Evolutionary conservation across 2,329 filamentous ascomycete species (phyloP), one percentile per base, ranked within the genome.

Genomic region (Botryotinia narcissicola): DNA sequence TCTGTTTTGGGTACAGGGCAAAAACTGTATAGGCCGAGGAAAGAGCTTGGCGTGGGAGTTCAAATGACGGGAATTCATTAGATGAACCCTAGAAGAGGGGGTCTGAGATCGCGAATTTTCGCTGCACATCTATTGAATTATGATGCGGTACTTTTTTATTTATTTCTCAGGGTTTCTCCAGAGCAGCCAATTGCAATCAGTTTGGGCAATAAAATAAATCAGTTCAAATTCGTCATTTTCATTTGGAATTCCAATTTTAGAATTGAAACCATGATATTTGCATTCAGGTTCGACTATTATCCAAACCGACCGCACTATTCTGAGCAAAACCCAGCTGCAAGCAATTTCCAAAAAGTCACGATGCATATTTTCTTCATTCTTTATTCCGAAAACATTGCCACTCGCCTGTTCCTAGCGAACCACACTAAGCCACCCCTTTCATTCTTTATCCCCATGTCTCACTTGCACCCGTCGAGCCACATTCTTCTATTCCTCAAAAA

Each of bases 401-500:
- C 66, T 42, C 66, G 66, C 35, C 35, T 69, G 20, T 57, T 57
- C 48, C 37, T 67, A 67, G 64, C 64, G 64, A 67, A 46, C 42
- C 42, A n/a, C 42, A 35, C 42, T 16, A 32, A 37, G 32, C 10
- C 48, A 14, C 48, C 48, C 51, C 48, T 57, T 57, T 57, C 66
- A 57, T 69, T 69, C 66, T 57, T 57, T 57, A 25, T 68, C n/a
- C 37, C 48, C 48, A 44, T 68, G 66, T 68, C 48, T 68, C 66
- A 69, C 48, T 57, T 42, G 66, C 48, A 59, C 66, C 35, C 66
- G 44, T 69, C 20, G 1, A 22, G 25, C 4, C 4, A 69, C 66
- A 57, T 57, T 59, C 48, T 57, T 29, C 48, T 22, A 7, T 32
- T 57, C 9, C 48, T 57, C 66, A 69, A 69, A 68, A 69, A 42